Conservation (phyloP, 129 eudicot species). For the Tanacetum coccineum region DNA sequence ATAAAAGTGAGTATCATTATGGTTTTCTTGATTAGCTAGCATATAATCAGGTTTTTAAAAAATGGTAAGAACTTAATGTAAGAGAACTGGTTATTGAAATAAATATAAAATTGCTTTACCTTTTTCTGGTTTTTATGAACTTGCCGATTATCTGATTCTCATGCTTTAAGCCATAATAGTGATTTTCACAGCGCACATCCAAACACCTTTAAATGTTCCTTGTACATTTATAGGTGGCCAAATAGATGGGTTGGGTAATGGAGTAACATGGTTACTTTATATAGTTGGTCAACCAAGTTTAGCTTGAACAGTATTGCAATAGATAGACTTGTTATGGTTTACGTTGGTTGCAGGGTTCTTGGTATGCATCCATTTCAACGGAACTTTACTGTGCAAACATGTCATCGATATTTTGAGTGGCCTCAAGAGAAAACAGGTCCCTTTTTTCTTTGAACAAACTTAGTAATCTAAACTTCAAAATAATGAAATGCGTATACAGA, state of each 20-base stretch:
- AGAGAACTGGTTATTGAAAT: not conserved
- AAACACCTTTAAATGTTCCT: not conserved
- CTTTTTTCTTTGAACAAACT: conserved; percentile 5
- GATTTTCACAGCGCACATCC: not conserved
- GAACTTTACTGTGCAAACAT: conserved; percentile 56
- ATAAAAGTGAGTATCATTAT: not conserved
- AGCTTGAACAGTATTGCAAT: not conserved
- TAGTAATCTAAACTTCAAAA: too few species aligned
- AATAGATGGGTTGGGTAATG: too few species aligned
- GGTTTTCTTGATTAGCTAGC: not conserved
- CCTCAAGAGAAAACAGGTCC: conserved; percentile 89
- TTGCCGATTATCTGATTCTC: not conserved
- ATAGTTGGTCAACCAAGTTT: too few species aligned
- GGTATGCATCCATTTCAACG: conserved; percentile 49
- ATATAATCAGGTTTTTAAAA: not conserved
- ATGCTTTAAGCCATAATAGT: not conserved
- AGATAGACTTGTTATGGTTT: not conserved
- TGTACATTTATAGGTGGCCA: not conserved
- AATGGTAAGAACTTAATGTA: not conserved
- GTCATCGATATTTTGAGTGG: conserved; percentile 74
- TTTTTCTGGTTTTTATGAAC: not conserved
- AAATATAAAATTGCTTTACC: not conserved
- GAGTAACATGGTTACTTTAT: too few species aligned
- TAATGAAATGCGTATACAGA: too few species aligned
- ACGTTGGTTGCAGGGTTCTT: conserved; percentile 59